Evolutionary conservation across 345 rosid species (phyloP).

Genomic region (Mallotus nudiflorus): DNA sequence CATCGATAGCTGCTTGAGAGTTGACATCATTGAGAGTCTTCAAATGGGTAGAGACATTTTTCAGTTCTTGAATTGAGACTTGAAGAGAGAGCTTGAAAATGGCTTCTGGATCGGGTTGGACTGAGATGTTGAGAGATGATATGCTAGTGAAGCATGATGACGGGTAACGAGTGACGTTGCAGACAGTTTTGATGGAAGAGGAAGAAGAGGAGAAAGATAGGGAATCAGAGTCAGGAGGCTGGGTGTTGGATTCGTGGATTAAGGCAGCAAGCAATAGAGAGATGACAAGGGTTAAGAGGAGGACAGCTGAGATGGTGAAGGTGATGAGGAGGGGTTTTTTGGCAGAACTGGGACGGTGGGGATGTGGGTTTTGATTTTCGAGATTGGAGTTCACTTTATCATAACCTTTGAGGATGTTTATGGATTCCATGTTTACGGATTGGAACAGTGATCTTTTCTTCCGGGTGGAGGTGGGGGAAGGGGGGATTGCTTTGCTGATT

Average conservation of each 20-base stretch:
- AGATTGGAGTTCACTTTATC: slow-evolving; percentile 46
- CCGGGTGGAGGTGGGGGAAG: too few species aligned
- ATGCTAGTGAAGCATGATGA: slow-evolving; percentile 59
- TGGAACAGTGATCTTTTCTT: too few species aligned
- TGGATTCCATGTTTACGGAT: slow-evolving; percentile 49
- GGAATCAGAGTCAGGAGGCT: slow-evolving; percentile 10
- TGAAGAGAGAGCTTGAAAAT: slow-evolving; percentile 60
- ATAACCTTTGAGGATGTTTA: slow-evolving; percentile 62
- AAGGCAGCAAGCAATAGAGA: slow-evolving; percentile 38
- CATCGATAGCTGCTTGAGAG: slow-evolving; percentile 51
- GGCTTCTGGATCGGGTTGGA: slow-evolving; percentile 48
- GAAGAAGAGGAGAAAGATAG: slow-evolving; percentile 14
- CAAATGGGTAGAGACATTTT: slow-evolving; percentile 36
- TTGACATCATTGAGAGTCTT: slow-evolving; percentile 37
- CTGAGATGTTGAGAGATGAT: slow-evolving; percentile 41
- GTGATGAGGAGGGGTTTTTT: slow-evolving; percentile 34
- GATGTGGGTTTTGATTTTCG: slow-evolving; percentile 39
- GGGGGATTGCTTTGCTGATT: too few species aligned
- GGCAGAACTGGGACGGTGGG: slow-evolving; percentile 18
- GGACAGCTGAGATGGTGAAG: slow-evolving; percentile 38
- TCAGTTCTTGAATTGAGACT: slow-evolving; percentile 32
- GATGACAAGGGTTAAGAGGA: slow-evolving; percentile 45
- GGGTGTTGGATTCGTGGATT: slow-evolving; percentile 32
- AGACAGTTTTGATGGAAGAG: slow-evolving; percentile 49
- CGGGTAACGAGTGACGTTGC: slow-evolving; percentile 62